A percentile compares a stretch with the other conserved stretches of the same genome.
Evolutionary conservation across 257 asterid species (phyloP).

Genomic region (Ehretia macrophylla): DNA sequence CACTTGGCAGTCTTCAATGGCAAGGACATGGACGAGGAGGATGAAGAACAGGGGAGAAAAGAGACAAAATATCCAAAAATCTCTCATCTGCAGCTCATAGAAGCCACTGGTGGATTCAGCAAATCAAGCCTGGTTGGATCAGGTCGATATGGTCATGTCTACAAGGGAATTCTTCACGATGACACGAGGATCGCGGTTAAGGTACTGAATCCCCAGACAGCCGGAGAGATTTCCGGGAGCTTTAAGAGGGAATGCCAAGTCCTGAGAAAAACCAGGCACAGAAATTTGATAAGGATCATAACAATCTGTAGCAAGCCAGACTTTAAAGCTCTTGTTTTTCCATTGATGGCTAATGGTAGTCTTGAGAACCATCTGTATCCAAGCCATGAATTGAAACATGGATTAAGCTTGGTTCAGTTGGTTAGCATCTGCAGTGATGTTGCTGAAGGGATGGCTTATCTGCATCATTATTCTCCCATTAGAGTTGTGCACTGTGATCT

Average conservation of each 20-base stretch:
- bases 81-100: slow-evolving; percentile 54
- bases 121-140: slow-evolving; percentile 56
- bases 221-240: slow-evolving; percentile 34
- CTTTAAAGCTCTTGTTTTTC: slow-evolving; percentile 81
- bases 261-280: slow-evolving; percentile 57
- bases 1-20: slow-evolving; percentile 19
- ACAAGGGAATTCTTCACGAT: slow-evolving; percentile 63
- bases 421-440: slow-evolving; percentile 70
- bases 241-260: slow-evolving; percentile 82
- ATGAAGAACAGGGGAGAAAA: slow-evolving; percentile 30
- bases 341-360: slow-evolving; percentile 77
- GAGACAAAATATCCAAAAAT: slow-evolving; percentile 57
- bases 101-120: slow-evolving; percentile 69
- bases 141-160: slow-evolving; percentile 67
- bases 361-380: slow-evolving; percentile 68
- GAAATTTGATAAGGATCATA: slow-evolving; percentile 67
- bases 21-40: slow-evolving; percentile 17
- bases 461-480: slow-evolving; percentile 71
- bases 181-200: slow-evolving; percentile 62
- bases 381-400: slow-evolving; percentile 15
- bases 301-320: slow-evolving; percentile 71
- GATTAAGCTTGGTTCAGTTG: slow-evolving; percentile 39
- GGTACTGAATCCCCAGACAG: slow-evolving; percentile 38
- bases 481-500: slow-evolving; percentile 78
- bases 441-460: slow-evolving; percentile 73